Evolutionary conservation across 176 grass and related monocot genomes (phyloP).

Genomic region (Pontederia crassipes): DNA sequence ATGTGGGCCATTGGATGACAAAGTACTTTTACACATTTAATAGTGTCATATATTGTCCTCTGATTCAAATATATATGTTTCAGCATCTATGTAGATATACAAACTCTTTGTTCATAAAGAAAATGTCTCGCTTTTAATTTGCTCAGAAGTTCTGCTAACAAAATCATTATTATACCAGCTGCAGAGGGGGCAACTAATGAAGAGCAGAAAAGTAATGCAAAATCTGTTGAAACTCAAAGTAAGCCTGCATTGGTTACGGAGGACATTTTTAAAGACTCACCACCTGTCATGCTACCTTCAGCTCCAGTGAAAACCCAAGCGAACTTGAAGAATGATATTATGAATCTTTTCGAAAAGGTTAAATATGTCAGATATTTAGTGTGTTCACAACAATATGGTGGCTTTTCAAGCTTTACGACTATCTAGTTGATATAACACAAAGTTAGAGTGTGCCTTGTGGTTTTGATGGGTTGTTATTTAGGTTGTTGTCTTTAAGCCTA

Average conservation of each 20-base stretch:
- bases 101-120: no score
- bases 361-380: not conserved
- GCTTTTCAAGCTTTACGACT: no score
- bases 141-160: not conserved
- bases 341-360: conserved; percentile 98
- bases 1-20: no score
- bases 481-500: no score
- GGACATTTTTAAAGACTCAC: conserved; percentile 82
- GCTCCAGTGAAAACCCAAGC: conserved; percentile 27
- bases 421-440: no score
- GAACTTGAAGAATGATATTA: conserved; percentile 70
- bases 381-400: no score
- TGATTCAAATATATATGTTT: no score
- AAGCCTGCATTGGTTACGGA: conserved; percentile 44
- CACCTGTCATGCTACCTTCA: not conserved
- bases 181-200: conserved; percentile 40
- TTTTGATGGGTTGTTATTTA: no score
- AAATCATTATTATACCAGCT: conserved; percentile 32
- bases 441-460: no score
- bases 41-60: no score
- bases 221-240: conserved; percentile 47
- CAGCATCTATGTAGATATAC: no score
- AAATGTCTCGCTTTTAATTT: not conserved
- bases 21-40: no score
- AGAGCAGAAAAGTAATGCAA: conserved; percentile 53